Conservation (phyloP, 805 yeast species). For the Blastobotrys mokoenaii region DNA sequence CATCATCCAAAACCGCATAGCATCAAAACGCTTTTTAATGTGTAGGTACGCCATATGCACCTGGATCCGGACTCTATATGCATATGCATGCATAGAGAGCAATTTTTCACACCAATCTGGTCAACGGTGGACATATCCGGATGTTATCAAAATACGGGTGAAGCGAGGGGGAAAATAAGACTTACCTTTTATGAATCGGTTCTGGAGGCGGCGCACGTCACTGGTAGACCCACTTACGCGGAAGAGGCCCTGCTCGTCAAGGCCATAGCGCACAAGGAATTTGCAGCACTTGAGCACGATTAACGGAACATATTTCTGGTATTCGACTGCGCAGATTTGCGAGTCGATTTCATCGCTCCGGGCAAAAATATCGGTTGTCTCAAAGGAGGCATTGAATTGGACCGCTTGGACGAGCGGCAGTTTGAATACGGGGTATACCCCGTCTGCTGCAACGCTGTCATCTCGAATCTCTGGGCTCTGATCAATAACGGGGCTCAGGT, state of each 20-base stretch:
- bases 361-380: constrained; percentile 6
- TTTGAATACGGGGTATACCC: constrained; percentile 13
- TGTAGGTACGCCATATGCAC: no score
- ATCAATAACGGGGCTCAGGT: neutral
- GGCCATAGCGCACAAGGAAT: constrained; percentile 18
- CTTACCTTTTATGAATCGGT: constrained; percentile 15
- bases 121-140: neutral
- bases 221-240: constrained; percentile 23
- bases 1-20: neutral
- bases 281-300: constrained; percentile 13
- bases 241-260: constrained; percentile 27
- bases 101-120: neutral
- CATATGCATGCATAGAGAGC: constrained; percentile 1
- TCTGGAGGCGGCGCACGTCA: constrained; percentile 17
- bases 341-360: constrained; percentile 3
- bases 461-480: neutral
- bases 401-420: constrained; percentile 15
- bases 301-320: constrained; percentile 13
- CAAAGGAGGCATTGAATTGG: constrained; percentile 5
- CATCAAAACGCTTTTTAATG: neutral
- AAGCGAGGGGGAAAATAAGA: neutral
- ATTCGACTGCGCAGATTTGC: constrained; percentile 8
- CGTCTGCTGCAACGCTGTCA: neutral
- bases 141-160: neutral
- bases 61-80: constrained; percentile 1